A percentile compares a stretch with the other conserved stretches of the same genome.
phyloP scores from a whole-genome alignment of 805 yeast genomes.

The Candida montana region DNA sequence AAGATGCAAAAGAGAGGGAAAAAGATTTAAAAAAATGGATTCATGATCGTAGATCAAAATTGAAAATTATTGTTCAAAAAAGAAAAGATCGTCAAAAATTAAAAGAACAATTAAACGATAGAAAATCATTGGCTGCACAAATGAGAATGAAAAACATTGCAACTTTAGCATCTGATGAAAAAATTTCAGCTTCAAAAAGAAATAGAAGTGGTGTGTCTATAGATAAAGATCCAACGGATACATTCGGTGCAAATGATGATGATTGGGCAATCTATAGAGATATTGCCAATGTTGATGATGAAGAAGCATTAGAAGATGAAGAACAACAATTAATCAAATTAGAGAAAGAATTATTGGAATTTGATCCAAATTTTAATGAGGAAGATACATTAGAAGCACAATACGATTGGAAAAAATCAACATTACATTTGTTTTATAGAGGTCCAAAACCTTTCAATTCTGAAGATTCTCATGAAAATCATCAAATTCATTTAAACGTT shows the following conservation, averaged over 20 bases:
- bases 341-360: constrained; percentile 72
- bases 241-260: constrained; percentile 91
- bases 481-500: constrained; percentile 84
- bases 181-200: constrained; percentile 29
- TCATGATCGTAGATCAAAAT: constrained; percentile 54
- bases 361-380: constrained; percentile 78
- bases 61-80: constrained; percentile 52
- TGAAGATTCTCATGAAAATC: constrained; percentile 78
- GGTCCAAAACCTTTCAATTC: constrained; percentile 87
- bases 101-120: constrained; percentile 72
- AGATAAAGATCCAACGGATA: constrained; percentile 89
- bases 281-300: constrained; percentile 68
- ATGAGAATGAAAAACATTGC: constrained; percentile 89
- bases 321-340: constrained; percentile 51
- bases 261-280: constrained; percentile 93
- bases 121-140: constrained; percentile 90
- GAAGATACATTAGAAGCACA: constrained; percentile 81
- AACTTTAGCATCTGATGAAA: constrained; percentile 70
- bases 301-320: constrained; percentile 75
- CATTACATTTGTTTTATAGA: constrained; percentile 76
- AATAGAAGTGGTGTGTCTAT: constrained; percentile 59
- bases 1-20: constrained; percentile 75
- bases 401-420: constrained; percentile 79
- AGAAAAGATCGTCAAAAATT: constrained; percentile 66
- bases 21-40: constrained; percentile 78